Base-by-base conservation (phyloP, 2,329 filamentous ascomycete genomes). In the Berkeleyomyces basicola region DNA sequence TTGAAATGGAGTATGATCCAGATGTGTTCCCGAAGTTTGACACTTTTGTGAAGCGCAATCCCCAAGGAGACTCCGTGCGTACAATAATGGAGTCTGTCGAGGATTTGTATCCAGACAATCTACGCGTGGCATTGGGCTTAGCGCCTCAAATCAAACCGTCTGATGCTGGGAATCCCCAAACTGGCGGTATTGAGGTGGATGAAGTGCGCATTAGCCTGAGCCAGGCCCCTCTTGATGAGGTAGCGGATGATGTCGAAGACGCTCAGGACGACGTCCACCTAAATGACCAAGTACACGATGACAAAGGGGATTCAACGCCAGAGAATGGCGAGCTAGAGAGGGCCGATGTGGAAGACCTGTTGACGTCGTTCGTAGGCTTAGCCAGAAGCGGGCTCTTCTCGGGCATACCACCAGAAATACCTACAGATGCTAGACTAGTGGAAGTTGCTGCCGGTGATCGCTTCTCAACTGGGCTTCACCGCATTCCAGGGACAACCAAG, bases 1-100 rank as follows among this genome's bases (percentile, higher is more conserved):
- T 88, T 7, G 70, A 74, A 0, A 77, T 85, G 33, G 90, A 96
- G 70, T 79, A 76, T 65, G 72, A 73, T 4, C 76, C 78, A 44
- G 74, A 73, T 36, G 71, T 75, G 33, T 75, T 53, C 14, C 69
- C 71, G 4, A 70, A 75, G 0, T 91, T 92, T 67, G 82, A 87
- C 37, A 79, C 74, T 0, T 93, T 91, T 71, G 76, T 87, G 5
- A 76, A 78, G 42, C 72, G 74, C 2, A 69, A 74, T 1, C 75
- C 80, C 0, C 76, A 80, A 10, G 83, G 82, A 67, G 74, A 78
- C 3, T 73, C 74, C 2, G 76, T 96, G n/a, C 86, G 85, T 67
- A 95, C 92, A 0, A 81, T 83, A 1, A 73, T 95, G 46, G 82
- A 95, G 69, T 91, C 92, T 61, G 85, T 97, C 0, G 86, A 91